Percentiles rank a stretch among this genome's conserved stretches.
These are phyloP conservation scores for Fusarium transvaalense DNA, from an alignment of 2,329 filamentous ascomycete species.

Conservation along the genomic window DNA sequence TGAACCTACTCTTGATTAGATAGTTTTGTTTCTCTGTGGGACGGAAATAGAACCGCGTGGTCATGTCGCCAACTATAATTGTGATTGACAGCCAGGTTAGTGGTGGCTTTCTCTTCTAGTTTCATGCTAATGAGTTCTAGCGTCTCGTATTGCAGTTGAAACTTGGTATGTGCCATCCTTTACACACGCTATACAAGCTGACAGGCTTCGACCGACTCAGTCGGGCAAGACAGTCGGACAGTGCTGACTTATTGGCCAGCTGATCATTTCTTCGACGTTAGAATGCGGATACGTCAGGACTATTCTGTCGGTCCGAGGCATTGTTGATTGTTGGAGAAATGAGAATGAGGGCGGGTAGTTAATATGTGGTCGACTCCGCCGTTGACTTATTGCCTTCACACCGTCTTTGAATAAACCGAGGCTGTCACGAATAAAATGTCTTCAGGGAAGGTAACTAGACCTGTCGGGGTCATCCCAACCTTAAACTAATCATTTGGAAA, in stretches of 20 bases:
- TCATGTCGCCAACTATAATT: slow-evolving; percentile 1
- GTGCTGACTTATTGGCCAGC: neutral
- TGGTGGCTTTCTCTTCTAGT: neutral
- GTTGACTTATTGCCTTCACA: neutral
- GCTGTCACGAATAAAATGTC: neutral
- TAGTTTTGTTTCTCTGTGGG: neutral
- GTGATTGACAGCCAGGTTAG: neutral
- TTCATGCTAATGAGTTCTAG: slow-evolving; percentile 21
- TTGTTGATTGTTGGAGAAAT: neutral
- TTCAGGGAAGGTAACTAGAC: too few relatives aligned
- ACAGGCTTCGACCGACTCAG: neutral
- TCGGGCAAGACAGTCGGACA: neutral
- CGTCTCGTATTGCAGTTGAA: slow-evolving; percentile 2
- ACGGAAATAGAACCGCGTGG: slow-evolving; percentile 1
- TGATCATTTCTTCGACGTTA: neutral
- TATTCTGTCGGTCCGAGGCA: neutral
- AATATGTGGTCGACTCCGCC: too few relatives aligned
- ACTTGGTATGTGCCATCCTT: slow-evolving; percentile 11
- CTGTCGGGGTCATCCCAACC: too few relatives aligned
- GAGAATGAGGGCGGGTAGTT: neutral
- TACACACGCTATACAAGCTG: neutral
- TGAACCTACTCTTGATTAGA: neutral
- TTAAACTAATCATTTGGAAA: neutral
- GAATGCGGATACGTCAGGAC: neutral
- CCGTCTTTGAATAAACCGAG: neutral